A percentile compares a stretch with the other conserved stretches of the same genome.
Evolutionary conservation across 371 early-diverging fungal genomes (phyloP).

Genomic region (Zancudomyces culisetae): DNA sequence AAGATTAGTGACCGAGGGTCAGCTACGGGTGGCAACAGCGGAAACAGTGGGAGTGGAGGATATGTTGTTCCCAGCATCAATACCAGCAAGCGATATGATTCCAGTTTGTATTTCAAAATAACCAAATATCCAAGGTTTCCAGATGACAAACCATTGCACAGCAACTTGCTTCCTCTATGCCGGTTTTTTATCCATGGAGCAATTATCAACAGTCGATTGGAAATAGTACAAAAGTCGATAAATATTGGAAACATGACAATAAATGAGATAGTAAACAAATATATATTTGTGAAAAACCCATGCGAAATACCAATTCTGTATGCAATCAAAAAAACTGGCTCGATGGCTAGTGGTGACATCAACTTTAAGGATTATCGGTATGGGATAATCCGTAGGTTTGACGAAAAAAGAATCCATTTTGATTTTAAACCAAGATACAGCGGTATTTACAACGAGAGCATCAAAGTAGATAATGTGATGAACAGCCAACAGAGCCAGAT

Average conservation of each 20-base stretch:
- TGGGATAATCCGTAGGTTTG: constrained; percentile 80
- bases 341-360: constrained; percentile 85
- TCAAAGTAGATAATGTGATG: constrained; percentile 75
- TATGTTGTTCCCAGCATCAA: no score
- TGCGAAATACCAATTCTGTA: constrained; percentile 79
- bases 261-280: constrained; percentile 69
- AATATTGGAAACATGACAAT: constrained; percentile 86
- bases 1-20: constrained; percentile 10
- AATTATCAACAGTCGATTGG: constrained; percentile 70
- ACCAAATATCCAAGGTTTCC: constrained; percentile 8
- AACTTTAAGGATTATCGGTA: constrained; percentile 39
- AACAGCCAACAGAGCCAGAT: constrained; percentile 67
- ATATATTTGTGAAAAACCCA: constrained; percentile 76
- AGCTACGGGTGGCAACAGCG: background rate
- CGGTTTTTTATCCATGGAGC: constrained; percentile 76
- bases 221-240: constrained; percentile 87
- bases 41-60: no score
- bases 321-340: constrained; percentile 84
- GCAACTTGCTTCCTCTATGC: constrained; percentile 59
- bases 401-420: constrained; percentile 82
- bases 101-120: constrained; percentile 17
- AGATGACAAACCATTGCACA: background rate
- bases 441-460: constrained; percentile 71
- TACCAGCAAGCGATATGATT: constrained; percentile 9
- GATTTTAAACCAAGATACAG: constrained; percentile 75